Base-by-base conservation (phyloP, 306 rosid species). In the Lathyrus aphaca region DNA sequence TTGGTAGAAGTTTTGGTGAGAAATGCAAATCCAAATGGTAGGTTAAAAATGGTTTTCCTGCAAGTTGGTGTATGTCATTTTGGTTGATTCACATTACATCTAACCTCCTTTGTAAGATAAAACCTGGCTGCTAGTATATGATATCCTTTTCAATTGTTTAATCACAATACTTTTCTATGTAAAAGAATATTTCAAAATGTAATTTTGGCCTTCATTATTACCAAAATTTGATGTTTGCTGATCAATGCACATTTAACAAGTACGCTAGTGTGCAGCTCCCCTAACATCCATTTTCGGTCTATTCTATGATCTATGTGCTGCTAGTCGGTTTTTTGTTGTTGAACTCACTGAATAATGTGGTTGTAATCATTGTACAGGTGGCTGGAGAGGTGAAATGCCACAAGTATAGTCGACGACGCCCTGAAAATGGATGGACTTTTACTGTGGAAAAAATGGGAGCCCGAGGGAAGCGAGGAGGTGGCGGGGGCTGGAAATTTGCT, bases 401-500 rank as follows among this genome's bases (percentile, higher is more conserved):
- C 88, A 88, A 69, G 70, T 82, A 90, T 51, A 94, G 97, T 76
- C 80, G 95, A 65, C 83, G 97, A 8, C 89, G 97, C 5, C 68
- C 89, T 48, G 58, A 85, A 18, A 71, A 87, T 37, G 97, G 96
- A 35, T 94, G 98, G 97, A 81, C 86, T 71, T 81, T 85, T 67
- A 90, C 89, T 0, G 86, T 94, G 44, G 97, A 94, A 84, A 94
- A 88, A 83, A 8, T 94, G 80, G 98, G 98, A 62, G 54, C 86
- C 1, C 78, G 59, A 21, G 98, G 97, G 66, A 90, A 86, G 78
- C 91, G 89, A 69, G 96, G 98, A 37, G 82, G 77, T 57, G 95
- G 88, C 5, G 97, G 96, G 0, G 96, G 97, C 46, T 86, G 97
- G 98, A 94, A 84, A 82, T 90, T 94, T 72, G 92, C 86, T 12